A percentile compares a stretch with the other conserved stretches of the same genome.
These are phyloP conservation scores for Arachnomyces sp. DNA, from an alignment of 2,329 filamentous ascomycete species.

Conservation along the genomic window DNA sequence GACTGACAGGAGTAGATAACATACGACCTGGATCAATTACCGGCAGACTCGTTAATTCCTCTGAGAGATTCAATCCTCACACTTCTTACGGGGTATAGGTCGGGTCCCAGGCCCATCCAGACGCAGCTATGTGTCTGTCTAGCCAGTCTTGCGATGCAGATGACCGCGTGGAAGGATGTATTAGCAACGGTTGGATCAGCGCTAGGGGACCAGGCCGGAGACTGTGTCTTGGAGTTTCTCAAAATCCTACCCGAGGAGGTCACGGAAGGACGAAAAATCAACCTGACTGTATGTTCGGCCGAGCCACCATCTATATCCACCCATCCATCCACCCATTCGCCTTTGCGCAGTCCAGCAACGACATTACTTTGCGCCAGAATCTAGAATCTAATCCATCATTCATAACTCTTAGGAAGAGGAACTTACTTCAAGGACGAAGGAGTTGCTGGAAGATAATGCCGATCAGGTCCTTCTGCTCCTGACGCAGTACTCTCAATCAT, in stretches of 20 bases:
- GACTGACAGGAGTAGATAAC: conserved; percentile 61
- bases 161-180: conserved; percentile 92
- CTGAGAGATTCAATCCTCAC: conserved; percentile 77
- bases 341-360: conserved; percentile 26
- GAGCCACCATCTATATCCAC: conserved; percentile 34
- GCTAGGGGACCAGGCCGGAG: conserved; percentile 61
- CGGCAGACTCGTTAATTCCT: conserved; percentile 61
- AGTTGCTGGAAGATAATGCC: conserved; percentile 85
- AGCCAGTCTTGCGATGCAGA: conserved; percentile 90
- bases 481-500: conserved; percentile 85
- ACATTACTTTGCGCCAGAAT: conserved; percentile 15
- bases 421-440: conserved; percentile 72
- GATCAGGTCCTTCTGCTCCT: conserved; percentile 78
- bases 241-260: conserved; percentile 97
- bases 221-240: conserved; percentile 89
- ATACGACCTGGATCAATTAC: conserved; percentile 87
- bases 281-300: conserved; percentile 87
- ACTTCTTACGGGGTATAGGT: conserved; percentile 70
- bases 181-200: conserved; percentile 70
- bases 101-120: conserved; percentile 72
- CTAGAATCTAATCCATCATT: conserved; percentile 42
- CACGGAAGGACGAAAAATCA: conserved; percentile 98
- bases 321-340: conserved; percentile 41
- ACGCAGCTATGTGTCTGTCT: conserved; percentile 92
- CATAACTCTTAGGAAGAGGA: conserved; percentile 76